Evolutionary conservation across 202 grass and related monocot species (phyloP).

Genomic region (Bolboschoenoplectus hybrid): DNA sequence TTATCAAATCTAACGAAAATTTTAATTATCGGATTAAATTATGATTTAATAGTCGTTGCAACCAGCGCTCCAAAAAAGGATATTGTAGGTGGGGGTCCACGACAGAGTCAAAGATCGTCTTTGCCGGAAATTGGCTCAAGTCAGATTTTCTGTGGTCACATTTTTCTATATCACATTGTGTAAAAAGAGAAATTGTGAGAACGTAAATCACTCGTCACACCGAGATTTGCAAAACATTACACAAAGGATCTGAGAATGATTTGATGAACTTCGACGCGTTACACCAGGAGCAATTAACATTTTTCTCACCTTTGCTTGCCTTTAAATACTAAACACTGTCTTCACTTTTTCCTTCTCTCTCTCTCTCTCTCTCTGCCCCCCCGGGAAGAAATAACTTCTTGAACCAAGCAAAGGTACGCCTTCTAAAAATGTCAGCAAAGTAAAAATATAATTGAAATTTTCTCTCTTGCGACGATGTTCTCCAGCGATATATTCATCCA

Average conservation of each 20-base stretch:
- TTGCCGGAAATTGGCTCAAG: neutral
- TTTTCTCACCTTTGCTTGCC: slow-evolving; percentile 19
- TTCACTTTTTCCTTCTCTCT: neutral
- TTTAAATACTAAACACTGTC: slow-evolving; percentile 38
- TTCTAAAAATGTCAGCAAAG: slow-evolving; percentile 27
- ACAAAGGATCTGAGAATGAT: neutral
- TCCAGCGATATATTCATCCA: neutral
- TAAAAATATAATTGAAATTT: neutral
- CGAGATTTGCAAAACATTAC: neutral
- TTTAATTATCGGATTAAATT: no score
- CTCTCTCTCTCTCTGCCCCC: slow-evolving; percentile 19
- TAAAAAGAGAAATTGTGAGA: neutral
- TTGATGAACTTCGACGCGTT: neutral
- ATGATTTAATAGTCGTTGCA: no score
- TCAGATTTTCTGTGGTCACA: neutral
- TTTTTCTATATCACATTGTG: neutral
- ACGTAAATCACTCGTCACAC: neutral
- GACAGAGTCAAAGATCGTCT: slow-evolving; percentile 22
- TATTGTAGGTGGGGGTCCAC: neutral
- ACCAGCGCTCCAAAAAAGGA: no score
- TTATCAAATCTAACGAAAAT: no score
- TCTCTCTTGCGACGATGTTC: neutral
- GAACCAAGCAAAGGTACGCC: slow-evolving; percentile 43
- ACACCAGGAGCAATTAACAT: slow-evolving; percentile 13
- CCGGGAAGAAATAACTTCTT: slow-evolving; percentile 23